phyloP scores from a whole-genome alignment of 2,329 filamentous ascomycete genomes.

The Harringtonia lauricola region DNA sequence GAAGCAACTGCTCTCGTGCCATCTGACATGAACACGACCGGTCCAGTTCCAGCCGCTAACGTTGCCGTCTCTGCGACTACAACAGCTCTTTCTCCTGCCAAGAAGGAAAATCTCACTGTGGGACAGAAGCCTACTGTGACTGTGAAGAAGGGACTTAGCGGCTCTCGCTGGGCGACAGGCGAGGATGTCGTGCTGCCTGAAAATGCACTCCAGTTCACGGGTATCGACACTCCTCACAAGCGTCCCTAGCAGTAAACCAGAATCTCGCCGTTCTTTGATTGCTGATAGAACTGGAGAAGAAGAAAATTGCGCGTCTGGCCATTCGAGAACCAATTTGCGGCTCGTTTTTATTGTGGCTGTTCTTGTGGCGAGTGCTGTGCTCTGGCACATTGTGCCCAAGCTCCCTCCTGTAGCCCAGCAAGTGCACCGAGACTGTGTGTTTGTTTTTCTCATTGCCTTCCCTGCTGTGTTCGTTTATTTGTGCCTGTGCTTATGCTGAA shows the following conservation, averaged over 20 bases:
- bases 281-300: background rate
- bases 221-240: too few species aligned
- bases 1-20: too few species aligned
- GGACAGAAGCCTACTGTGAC: background rate
- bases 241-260: background rate
- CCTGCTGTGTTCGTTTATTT: too few species aligned
- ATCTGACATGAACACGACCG: too few species aligned
- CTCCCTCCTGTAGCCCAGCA: too few species aligned
- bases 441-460: background rate
- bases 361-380: too few species aligned
- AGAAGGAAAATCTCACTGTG: background rate
- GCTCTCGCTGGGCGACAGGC: conserved; percentile 7
- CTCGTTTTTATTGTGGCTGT: too few species aligned
- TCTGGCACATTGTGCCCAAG: too few species aligned
- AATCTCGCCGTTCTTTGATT: background rate
- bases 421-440: background rate
- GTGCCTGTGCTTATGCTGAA: too few species aligned
- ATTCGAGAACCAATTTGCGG: too few species aligned
- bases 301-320: too few species aligned
- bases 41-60: too few species aligned
- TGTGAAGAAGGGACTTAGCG: conserved; percentile 1
- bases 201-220: conserved; percentile 4
- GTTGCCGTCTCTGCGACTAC: background rate
- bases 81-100: background rate
- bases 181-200: background rate